phyloP scores from a whole-genome alignment of 2,329 filamentous ascomycete genomes.

The Fusarium sp. region DNA sequence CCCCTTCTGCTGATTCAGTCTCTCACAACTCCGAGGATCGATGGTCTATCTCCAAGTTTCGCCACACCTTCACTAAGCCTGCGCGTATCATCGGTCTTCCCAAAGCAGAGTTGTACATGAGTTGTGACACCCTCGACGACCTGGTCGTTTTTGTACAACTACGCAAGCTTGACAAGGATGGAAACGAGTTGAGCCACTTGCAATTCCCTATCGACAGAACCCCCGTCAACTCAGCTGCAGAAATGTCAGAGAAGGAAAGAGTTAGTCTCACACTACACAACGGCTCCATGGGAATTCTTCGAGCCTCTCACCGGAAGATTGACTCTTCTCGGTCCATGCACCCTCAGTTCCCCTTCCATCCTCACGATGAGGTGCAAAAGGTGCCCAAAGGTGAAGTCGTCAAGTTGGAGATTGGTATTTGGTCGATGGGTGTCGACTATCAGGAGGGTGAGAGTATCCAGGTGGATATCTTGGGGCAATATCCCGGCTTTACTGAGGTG shows the following conservation, averaged over 20 bases:
- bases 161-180: background rate
- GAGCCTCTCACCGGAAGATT: constrained; percentile 1
- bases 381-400: background rate
- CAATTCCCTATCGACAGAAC: background rate
- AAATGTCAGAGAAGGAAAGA: background rate
- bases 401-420: constrained; percentile 1
- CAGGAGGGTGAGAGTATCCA: background rate
- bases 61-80: constrained; percentile 28
- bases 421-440: background rate
- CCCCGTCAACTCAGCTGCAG: background rate
- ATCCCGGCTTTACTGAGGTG: background rate
- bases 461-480: background rate
- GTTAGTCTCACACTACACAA: background rate
- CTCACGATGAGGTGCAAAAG: background rate
- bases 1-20: constrained; percentile 4
- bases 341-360: constrained; percentile 1
- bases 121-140: constrained; percentile 28
- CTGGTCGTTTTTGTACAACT: background rate
- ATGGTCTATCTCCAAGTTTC: constrained; percentile 35
- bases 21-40: constrained; percentile 33
- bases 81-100: constrained; percentile 30
- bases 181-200: background rate
- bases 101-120: constrained; percentile 37
- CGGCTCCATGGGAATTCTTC: background rate
- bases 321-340: background rate